Evolutionary conservation across 1,284 basidiomycete species (phyloP), one percentile per base, ranked within the genome.

Genomic region (Lignosus rhinocerotis): DNA sequence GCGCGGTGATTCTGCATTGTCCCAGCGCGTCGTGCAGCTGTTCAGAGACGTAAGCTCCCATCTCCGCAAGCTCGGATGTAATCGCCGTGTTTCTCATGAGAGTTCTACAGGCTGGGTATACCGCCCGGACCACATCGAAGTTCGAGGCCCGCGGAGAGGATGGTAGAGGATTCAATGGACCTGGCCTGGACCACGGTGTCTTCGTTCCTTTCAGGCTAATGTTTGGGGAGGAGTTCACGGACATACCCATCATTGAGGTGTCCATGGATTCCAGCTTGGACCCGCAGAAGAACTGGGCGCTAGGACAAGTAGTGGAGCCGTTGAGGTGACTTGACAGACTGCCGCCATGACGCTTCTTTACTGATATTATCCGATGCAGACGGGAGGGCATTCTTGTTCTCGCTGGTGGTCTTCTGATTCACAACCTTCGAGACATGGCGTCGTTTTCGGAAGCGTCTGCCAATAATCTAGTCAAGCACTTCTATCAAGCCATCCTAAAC

Each of bases 201-300:
- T 92, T 92, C 68, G 77, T 92, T 8, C 90, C 90, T 0, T 91
- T 92, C 77, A 77, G 80, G 48, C 70, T 88, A 55, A 92, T 92
- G 90, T 91, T 92, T 66, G 86, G 86, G 12, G 81, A 87, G 41
- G 76, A 79, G 56, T 80, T 84, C 56, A 77, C 68, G 31, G 77
- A 80, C 9, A 73, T 90, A 8, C 88, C 88, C 3, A 79, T 90
- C 62, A 81, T 90, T 9, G 79, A 91, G 72, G 88, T 85, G 2
- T 88, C 87, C 30, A 86, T 92, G 57, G 86, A 90, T 64, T 75
- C 78, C 19, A 83, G 76, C 55, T 66, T 90, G 56, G 79, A 77
- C 53, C 84, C 88, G 2, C 78, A 81, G 63, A 77, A 76, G 62
- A 86, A 92, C 65, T 90, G 86, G 85, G 77, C 75, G 14, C 58